These are phyloP conservation scores for Gracilaria caudata DNA, from an alignment of 23 red algal genomes.

Conservation along the genomic window DNA sequence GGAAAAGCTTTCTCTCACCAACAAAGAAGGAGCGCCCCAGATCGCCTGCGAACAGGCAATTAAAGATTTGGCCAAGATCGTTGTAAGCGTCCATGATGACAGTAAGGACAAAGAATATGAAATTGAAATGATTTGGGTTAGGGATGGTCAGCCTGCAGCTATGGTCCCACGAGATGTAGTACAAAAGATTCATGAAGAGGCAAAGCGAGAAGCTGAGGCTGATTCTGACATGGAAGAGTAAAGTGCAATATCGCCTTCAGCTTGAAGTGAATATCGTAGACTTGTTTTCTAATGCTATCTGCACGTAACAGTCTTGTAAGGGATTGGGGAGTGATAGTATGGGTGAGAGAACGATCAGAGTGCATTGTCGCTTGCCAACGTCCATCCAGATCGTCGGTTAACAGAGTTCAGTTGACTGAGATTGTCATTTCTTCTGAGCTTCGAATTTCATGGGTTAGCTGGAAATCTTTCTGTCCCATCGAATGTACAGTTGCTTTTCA, in stretches of 20 bases:
- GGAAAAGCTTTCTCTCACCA: constrained; percentile 87
- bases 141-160: constrained; percentile 37
- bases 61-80: constrained; percentile 82
- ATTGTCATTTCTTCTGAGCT: too few relatives aligned
- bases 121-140: constrained; percentile 96
- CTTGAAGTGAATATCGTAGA: background rate
- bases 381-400: too few relatives aligned
- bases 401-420: too few relatives aligned
- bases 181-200: constrained; percentile 63
- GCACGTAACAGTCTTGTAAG: too few relatives aligned
- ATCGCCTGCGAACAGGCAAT: constrained; percentile 80
- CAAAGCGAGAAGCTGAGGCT: constrained; percentile 65
- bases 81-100: constrained; percentile 87
- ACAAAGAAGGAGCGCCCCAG: constrained; percentile 10
- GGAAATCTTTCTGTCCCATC: too few relatives aligned
- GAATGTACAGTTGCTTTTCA: too few relatives aligned
- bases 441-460: too few relatives aligned
- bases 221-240: constrained; percentile 58
- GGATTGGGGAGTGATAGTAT: too few relatives aligned
- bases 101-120: constrained; percentile 97
- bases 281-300: background rate
- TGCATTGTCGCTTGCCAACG: too few relatives aligned
- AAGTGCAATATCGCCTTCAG: background rate
- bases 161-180: constrained; percentile 72
- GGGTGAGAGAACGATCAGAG: too few relatives aligned